A percentile compares a stretch with the other conserved stretches of the same genome.
phyloP scores from a whole-genome alignment of 2,329 filamentous ascomycete genomes.

The Ascosphaera aggregata region DNA sequence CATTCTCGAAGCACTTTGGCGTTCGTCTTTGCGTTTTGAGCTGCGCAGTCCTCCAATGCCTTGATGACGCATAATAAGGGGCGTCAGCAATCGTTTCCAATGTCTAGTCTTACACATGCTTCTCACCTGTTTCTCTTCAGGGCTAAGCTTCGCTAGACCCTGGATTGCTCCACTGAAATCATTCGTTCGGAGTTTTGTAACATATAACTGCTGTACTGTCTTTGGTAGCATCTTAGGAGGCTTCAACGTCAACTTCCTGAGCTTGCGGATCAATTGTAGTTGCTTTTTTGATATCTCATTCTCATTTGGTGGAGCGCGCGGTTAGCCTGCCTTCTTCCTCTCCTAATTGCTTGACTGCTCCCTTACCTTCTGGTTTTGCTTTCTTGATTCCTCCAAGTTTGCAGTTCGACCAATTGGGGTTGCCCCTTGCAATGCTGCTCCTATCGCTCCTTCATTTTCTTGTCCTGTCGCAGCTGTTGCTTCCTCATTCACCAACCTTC shows the following conservation, averaged over 20 bases:
- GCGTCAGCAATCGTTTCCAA: neutral
- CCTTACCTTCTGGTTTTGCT: neutral
- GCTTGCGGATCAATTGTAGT: neutral
- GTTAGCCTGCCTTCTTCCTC: neutral
- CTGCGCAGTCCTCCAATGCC: neutral
- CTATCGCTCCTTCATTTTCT: neutral
- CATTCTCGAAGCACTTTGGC: constrained; percentile 26
- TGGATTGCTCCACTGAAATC: neutral
- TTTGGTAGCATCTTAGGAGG: neutral
- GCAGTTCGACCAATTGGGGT: no score
- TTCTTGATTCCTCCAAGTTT: no score
- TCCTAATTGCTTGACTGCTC: neutral
- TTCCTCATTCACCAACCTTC: neutral
- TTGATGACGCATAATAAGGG: neutral
- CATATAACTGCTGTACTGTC: neutral
- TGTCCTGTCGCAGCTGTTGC: neutral
- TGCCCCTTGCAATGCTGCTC: neutral
- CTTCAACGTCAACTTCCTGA: neutral
- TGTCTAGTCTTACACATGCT: neutral
- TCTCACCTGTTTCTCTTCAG: neutral
- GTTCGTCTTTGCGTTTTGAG: constrained; percentile 19
- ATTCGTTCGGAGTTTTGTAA: neutral
- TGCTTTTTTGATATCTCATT: no score
- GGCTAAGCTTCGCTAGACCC: neutral
- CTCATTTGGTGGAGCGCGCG: no score